Evolutionary conservation across 192 early-diverging fungal genomes (phyloP), one percentile per base, ranked within the genome.

Genomic region (Mortierella antarctica): DNA sequence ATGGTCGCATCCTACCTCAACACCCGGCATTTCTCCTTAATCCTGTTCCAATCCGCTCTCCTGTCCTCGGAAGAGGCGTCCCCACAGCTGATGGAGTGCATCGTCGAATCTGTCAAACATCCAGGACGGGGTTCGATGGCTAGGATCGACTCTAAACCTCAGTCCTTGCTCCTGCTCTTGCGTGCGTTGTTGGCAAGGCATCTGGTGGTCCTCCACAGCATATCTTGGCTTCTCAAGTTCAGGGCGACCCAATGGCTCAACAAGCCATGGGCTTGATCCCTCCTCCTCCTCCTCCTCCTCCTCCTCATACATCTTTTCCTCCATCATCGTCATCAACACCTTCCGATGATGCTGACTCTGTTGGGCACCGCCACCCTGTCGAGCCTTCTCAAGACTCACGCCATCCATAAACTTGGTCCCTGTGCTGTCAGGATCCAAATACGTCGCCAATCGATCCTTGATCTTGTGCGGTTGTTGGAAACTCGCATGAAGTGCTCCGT

Each of bases 401-500:
- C 77, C 77, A 53, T 80, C 70, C 64, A 80, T 39, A 15, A 67
- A 23, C 47, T 67, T 68, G 23, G 49, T 31, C 5, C 77, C 77
- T 1, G 70, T 68, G 2, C 44, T 23, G 9, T 80, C 77, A 31
- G 77, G 77, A 49, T 80, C 77, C 54, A 80, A 55, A 40, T 72
- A 80, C 1, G 70, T 80, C 45, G 70, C 52, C 20, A 80, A 11
- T 11, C 68, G 49, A 17, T 80, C 56, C 60, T 72, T 71, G 18
- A 57, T 63, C 59, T 72, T 72, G 15, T 70, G 77, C 8, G 76
- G 58, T 6, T n/a, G 47, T 49, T 31, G 11, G 70, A 72, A 86
- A 6, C 74, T 80, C 6, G 79, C 74, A 48, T 79, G 61, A 23
- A 86, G 56, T 1, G 69, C 74, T 7, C 85, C 85, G 54, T 86